Percentiles rank a stretch among this genome's conserved stretches.
phyloP scores from a whole-genome alignment of 106 monocot species.

The Dioscorea zingiberensis region DNA sequence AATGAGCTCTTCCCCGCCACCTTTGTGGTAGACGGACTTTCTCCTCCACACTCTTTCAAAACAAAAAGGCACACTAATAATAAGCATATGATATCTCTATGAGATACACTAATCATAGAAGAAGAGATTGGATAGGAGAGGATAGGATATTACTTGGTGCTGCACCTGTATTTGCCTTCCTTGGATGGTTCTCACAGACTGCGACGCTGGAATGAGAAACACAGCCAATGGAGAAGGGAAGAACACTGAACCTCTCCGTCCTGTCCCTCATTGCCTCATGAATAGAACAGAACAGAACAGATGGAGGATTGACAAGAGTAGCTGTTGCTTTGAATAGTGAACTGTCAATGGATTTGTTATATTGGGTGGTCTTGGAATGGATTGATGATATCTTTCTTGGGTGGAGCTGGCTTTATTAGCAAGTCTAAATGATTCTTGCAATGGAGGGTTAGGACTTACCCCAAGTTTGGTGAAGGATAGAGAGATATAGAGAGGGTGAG shows the following conservation, averaged over 20 bases:
- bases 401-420: slow-evolving; percentile 34
- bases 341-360: slow-evolving; percentile 16
- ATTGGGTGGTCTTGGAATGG: slow-evolving; percentile 9
- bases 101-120: background rate
- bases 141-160: slow-evolving; percentile 11
- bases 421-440: slow-evolving; percentile 23
- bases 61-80: background rate
- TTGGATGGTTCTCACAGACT: slow-evolving; percentile 26
- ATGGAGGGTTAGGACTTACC: slow-evolving; percentile 6
- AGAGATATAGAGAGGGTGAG: slow-evolving; percentile 8
- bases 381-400: slow-evolving; percentile 31
- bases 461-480: slow-evolving; percentile 20
- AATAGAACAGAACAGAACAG: background rate
- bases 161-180: slow-evolving; percentile 24
- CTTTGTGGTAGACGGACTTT: background rate
- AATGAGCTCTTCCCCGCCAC: slow-evolving; percentile 17
- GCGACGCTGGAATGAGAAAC: slow-evolving; percentile 65
- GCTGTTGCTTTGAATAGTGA: background rate
- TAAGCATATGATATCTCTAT: background rate
- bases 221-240: slow-evolving; percentile 75
- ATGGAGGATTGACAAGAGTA: background rate
- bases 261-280: slow-evolving; percentile 18
- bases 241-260: slow-evolving; percentile 52
- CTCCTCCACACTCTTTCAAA: background rate
- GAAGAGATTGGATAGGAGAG: background rate